These are phyloP conservation scores for Porcisia deanei DNA, from an alignment of 208 protist genomes.

Conservation along the genomic window DNA sequence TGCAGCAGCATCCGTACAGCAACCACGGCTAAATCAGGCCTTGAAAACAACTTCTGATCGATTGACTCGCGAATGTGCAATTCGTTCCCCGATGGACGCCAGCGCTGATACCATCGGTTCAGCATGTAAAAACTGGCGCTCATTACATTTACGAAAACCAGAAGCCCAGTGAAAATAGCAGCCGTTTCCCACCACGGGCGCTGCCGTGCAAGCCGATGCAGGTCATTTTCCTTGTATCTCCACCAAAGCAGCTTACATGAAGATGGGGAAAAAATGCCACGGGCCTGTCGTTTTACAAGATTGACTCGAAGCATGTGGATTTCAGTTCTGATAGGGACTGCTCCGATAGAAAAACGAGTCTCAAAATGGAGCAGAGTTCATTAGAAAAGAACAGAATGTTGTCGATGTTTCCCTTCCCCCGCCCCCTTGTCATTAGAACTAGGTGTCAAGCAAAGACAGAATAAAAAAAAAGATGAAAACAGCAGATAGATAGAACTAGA, in stretches of 20 bases:
- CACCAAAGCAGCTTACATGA: slow-evolving; percentile 38
- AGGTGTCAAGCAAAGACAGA: neutral
- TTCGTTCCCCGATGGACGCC: slow-evolving; percentile 70
- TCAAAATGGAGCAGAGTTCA: neutral
- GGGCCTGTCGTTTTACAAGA: slow-evolving; percentile 18
- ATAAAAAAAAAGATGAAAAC: neutral
- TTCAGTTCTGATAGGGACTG: neutral
- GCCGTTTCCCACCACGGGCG: slow-evolving; percentile 87
- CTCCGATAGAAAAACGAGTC: neutral
- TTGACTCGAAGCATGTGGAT: slow-evolving; percentile 25
- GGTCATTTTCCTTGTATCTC: slow-evolving; percentile 59
- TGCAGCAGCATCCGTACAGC: slow-evolving; percentile 80
- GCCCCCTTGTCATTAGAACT: no score
- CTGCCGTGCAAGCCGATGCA: slow-evolving; percentile 76
- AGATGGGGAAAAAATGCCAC: slow-evolving; percentile 22
- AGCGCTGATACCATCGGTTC: slow-evolving; percentile 76
- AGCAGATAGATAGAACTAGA: neutral
- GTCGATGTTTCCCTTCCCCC: neutral
- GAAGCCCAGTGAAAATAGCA: slow-evolving; percentile 62
- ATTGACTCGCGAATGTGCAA: slow-evolving; percentile 52
- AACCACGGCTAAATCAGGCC: slow-evolving; percentile 80
- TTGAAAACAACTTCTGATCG: slow-evolving; percentile 72
- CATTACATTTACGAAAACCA: slow-evolving; percentile 71
- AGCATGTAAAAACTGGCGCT: slow-evolving; percentile 59
- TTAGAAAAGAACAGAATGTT: neutral